Conservation (phyloP, 768 basidiomycete genomes). For the Astraeus odoratus region DNA sequence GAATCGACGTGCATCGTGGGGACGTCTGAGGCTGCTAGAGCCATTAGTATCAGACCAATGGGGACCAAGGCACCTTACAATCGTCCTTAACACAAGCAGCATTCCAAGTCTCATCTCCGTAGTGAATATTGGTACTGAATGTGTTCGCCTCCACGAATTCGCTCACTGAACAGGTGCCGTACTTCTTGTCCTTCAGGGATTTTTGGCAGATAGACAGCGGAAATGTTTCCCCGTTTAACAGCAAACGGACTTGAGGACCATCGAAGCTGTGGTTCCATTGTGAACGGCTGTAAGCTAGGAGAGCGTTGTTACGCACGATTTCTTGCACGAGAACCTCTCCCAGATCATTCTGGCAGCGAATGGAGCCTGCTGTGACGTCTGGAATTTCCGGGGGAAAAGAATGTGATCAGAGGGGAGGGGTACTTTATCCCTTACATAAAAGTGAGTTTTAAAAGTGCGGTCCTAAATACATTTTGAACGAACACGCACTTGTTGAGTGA, state of each 20-base stretch:
- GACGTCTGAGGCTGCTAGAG: too few species aligned
- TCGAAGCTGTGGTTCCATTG: slow-evolving; percentile 15
- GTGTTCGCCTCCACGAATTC: slow-evolving; percentile 27
- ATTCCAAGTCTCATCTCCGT: slow-evolving; percentile 31
- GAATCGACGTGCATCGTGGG: too few species aligned
- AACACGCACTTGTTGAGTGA: slow-evolving; percentile 29
- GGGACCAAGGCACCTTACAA: too few species aligned
- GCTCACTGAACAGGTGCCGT: slow-evolving; percentile 33
- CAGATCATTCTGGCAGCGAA: slow-evolving; percentile 39
- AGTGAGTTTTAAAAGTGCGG: slow-evolving; percentile 7
- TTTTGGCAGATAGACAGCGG: slow-evolving; percentile 31
- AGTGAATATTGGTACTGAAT: slow-evolving; percentile 20
- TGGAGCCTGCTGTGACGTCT: slow-evolving; percentile 35
- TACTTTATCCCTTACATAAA: slow-evolving; percentile 22
- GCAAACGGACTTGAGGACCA: slow-evolving; percentile 34
- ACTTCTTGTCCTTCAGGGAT: slow-evolving; percentile 21
- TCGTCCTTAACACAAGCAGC: slow-evolving; percentile 32
- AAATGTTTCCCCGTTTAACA: slow-evolving; percentile 35
- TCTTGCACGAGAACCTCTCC: slow-evolving; percentile 34
- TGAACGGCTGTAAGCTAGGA: not conserved
- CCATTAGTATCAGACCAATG: too few species aligned
- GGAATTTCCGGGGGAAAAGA: slow-evolving; percentile 27
- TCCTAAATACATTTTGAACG: slow-evolving; percentile 16
- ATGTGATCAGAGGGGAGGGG: slow-evolving; percentile 25
- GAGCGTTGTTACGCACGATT: slow-evolving; percentile 18